Evolutionary conservation across 2,329 filamentous ascomycete species (phyloP), one percentile per base, ranked within the genome.

Genomic region (Helicocarpus griseus): DNA sequence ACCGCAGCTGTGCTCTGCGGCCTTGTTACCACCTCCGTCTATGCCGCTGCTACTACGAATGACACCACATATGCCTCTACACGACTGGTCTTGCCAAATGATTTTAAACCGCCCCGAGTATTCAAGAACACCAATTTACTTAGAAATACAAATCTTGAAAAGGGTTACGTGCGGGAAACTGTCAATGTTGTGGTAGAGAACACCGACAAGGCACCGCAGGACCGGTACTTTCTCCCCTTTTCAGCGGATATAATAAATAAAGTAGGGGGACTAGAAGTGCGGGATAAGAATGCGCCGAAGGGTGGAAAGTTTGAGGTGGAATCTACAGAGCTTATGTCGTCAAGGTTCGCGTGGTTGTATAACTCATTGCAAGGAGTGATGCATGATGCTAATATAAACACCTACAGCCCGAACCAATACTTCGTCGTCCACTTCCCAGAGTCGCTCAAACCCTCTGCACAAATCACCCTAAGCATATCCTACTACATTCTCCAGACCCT

Each of bases 161-260:
- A 96, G 77, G 87, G 83, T 60, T 97, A 93, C 64, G 83, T 84
- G 51, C 85, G 89, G 65, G 91, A 97, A 71, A 86, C 84, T 13
- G 82, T 96, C 77, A 96, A 97, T 72, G 85, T 95, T n/a, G 77
- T 95, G 48, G 82, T 98, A 57, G 86, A 96, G 75, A 98, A 98
- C 69, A 77, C 87, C 59, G 87, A 85, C 63, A 77, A 79, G 55
- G 75, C 84, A 58, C 79, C 89, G 17, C 90, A 97, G 66, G 81
- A 82, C 67, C 86, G 95, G 69, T 98, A 98, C 78, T 97, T 85
- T 69, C 64, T 98, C 49, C 87, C 90, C 3, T 95, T 98, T 66
- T 85, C 87, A 52, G 76, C 83, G 53, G 79, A 84, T 56, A 77
- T 88, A 69, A 80, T 95, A 62, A 79, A 81, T 57, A 83, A 80